Evolutionary conservation across 2,329 filamentous ascomycete species (phyloP).

Genomic region (Sordariomycetes sp.): DNA sequence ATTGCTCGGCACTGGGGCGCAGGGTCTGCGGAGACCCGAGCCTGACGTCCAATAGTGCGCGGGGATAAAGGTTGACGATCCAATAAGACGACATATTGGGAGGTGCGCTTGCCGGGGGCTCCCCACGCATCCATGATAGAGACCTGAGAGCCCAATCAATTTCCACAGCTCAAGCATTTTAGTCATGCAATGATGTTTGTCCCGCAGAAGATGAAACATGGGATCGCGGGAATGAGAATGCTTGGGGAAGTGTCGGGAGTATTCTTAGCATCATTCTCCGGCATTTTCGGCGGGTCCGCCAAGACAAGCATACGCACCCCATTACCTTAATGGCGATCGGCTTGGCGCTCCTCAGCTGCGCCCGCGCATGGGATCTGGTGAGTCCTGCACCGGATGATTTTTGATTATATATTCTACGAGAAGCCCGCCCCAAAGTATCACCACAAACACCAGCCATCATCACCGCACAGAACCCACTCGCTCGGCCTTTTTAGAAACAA

Average conservation of each 20-base stretch:
- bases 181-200: neutral
- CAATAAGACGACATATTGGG: too few species aligned
- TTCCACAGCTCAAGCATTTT: too few species aligned
- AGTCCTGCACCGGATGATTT: neutral
- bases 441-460: neutral
- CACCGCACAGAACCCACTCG: neutral
- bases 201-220: neutral
- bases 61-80: neutral
- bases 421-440: neutral
- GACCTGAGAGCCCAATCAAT: too few species aligned
- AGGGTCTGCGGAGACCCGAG: neutral
- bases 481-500: neutral
- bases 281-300: too few species aligned
- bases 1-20: too few species aligned
- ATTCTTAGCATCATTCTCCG: neutral
- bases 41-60: neutral
- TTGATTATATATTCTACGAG: neutral
- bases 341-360: too few species aligned
- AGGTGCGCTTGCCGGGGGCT: too few species aligned
- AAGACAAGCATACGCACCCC: too few species aligned
- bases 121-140: too few species aligned
- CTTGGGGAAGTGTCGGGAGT: neutral
- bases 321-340: too few species aligned
- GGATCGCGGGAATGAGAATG: too few species aligned
- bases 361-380: too few species aligned